phyloP scores from a whole-genome alignment of 176 grass and related monocot genomes.

The maize (Zea mays) region DNA sequence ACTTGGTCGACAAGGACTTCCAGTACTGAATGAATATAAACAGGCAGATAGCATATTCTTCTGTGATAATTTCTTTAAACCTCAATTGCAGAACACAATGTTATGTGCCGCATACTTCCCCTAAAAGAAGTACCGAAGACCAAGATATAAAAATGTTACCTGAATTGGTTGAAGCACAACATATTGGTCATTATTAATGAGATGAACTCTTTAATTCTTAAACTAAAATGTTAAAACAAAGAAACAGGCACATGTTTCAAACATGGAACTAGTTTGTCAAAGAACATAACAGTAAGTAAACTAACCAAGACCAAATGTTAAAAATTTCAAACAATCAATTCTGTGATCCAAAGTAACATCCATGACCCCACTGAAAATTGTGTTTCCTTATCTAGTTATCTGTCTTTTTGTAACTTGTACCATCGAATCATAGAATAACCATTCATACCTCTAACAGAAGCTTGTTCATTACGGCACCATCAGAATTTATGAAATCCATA shows the following conservation, averaged over 20 bases:
- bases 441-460: slow-evolving; percentile 72
- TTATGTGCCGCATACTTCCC: not conserved
- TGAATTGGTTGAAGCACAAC: not conserved
- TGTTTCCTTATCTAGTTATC: slow-evolving; percentile 10
- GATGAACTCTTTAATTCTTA: slow-evolving; percentile 17
- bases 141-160: not conserved
- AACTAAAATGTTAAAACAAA: not conserved
- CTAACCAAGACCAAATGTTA: not conserved
- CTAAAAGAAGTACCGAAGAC: not conserved
- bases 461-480: slow-evolving; percentile 92
- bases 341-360: not conserved
- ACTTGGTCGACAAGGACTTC: slow-evolving; percentile 15
- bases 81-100: not conserved
- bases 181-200: slow-evolving; percentile 13
- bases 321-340: not conserved
- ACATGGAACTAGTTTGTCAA: slow-evolving; percentile 6
- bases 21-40: not conserved
- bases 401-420: slow-evolving; percentile 14
- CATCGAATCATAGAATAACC: not conserved
- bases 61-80: not conserved
- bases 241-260: slow-evolving; percentile 6
- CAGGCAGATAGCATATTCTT: not conserved
- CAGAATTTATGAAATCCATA: slow-evolving; percentile 92
- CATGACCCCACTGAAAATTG: not conserved
- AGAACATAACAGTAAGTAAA: not conserved